Evolutionary conservation across 2,329 filamentous ascomycete species (phyloP).

Genomic region (Aspergillus melleus): DNA sequence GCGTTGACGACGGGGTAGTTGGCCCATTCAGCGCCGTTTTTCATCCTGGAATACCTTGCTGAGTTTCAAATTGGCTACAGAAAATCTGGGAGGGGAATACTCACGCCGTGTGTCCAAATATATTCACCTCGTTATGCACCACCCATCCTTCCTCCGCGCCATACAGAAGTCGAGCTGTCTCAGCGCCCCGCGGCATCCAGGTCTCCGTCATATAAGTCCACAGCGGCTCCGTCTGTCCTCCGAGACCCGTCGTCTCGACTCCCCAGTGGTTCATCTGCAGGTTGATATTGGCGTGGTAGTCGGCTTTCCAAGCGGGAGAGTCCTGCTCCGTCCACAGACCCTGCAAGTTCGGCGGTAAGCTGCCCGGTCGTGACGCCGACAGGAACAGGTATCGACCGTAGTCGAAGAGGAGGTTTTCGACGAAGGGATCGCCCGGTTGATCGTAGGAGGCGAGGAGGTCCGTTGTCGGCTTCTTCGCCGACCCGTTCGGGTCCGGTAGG

Average conservation of each 20-base stretch:
- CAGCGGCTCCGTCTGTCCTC: conserved; percentile 44
- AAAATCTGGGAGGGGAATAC: neutral
- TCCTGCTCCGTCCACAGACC: conserved; percentile 55
- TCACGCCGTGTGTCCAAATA: conserved; percentile 55
- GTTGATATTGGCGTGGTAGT: conserved; percentile 62
- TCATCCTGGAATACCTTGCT: conserved; percentile 34
- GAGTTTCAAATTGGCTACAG: no score
- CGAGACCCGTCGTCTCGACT: conserved; percentile 54
- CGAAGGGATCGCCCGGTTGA: conserved; percentile 47
- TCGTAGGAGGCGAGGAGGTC: conserved; percentile 35
- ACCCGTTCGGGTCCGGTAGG: conserved; percentile 36
- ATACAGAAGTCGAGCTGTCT: conserved; percentile 57
- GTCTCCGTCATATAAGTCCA: conserved; percentile 57
- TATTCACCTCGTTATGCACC: conserved; percentile 58
- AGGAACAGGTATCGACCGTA: conserved; percentile 57
- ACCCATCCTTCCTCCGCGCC: conserved; percentile 55
- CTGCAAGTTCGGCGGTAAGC: conserved; percentile 58
- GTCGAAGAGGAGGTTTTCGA: conserved; percentile 55
- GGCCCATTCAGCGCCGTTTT: conserved; percentile 44
- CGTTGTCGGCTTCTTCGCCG: conserved; percentile 23
- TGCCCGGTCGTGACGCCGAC: conserved; percentile 51
- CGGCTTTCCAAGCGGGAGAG: conserved; percentile 51
- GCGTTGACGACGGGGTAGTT: conserved; percentile 45
- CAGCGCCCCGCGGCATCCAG: conserved; percentile 54
- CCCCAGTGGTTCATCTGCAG: conserved; percentile 64